Percentiles rank a stretch among this genome's conserved stretches.
Evolutionary conservation across 257 asterid genomes (phyloP).

Genomic region (Solanum ahanhuiri): DNA sequence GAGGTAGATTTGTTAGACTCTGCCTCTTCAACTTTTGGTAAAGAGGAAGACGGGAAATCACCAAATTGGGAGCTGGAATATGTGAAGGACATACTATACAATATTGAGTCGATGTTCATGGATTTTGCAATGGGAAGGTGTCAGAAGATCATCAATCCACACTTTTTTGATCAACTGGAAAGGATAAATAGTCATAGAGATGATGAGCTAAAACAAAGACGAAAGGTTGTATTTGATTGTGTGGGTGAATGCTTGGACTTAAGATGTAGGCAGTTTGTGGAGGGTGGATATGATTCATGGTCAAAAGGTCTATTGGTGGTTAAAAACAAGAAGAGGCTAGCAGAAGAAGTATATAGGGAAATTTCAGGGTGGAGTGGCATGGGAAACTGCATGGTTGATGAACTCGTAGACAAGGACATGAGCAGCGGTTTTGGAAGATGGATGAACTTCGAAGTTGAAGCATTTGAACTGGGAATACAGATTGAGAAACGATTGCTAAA

Average conservation of each 20-base stretch:
- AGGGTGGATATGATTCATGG: slow-evolving; percentile 51
- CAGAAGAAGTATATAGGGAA: slow-evolving; percentile 55
- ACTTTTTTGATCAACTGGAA: slow-evolving; percentile 46
- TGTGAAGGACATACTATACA: slow-evolving; percentile 48
- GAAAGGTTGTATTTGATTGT: slow-evolving; percentile 54
- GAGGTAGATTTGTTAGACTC: slow-evolving; percentile 68
- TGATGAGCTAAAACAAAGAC: slow-evolving; percentile 20
- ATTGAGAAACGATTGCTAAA: slow-evolving; percentile 55
- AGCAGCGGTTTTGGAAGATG: slow-evolving; percentile 68
- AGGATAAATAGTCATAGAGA: slow-evolving; percentile 8
- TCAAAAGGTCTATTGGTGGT: slow-evolving; percentile 38
- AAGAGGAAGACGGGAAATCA: slow-evolving; percentile 10
- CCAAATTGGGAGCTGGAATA: slow-evolving; percentile 47
- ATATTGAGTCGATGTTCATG: slow-evolving; percentile 42
- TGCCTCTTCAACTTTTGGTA: slow-evolving; percentile 48
- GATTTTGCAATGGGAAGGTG: slow-evolving; percentile 53
- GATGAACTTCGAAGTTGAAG: slow-evolving; percentile 71
- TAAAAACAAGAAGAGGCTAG: slow-evolving; percentile 44
- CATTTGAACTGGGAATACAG: slow-evolving; percentile 67
- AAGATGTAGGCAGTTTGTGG: slow-evolving; percentile 33
- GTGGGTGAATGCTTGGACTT: slow-evolving; percentile 55
- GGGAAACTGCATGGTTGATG: slow-evolving; percentile 74
- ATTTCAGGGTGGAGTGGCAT: slow-evolving; percentile 43
- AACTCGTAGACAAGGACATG: slow-evolving; percentile 88
- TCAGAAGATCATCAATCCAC: slow-evolving; percentile 29